A percentile compares a stretch with the other conserved stretches of the same genome.
These are phyloP conservation scores for Psilocybe cyanescens DNA, from an alignment of 768 basidiomycete species.

Conservation along the genomic window DNA sequence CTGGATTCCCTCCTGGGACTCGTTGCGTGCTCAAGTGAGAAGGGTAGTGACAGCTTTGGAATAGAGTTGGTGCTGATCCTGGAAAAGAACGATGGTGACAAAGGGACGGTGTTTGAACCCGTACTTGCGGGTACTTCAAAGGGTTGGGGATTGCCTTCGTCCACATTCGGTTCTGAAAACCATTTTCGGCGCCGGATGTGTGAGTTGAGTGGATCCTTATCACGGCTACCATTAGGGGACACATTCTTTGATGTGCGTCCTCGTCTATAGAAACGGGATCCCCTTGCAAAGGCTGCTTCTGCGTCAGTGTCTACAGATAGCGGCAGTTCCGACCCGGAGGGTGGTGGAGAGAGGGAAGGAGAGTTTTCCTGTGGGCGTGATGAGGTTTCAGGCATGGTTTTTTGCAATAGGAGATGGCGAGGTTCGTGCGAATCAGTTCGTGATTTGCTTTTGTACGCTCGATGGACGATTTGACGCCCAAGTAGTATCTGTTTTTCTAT, in stretches of 20 bases:
- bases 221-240: slow-evolving; percentile 30
- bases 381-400: slow-evolving; percentile 13
- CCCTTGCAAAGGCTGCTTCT: slow-evolving; percentile 68
- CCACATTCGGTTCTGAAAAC: slow-evolving; percentile 40
- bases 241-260: slow-evolving; percentile 39
- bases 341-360: slow-evolving; percentile 35
- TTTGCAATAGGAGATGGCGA: slow-evolving; percentile 26
- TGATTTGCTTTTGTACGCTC: slow-evolving; percentile 44
- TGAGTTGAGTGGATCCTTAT: slow-evolving; percentile 42
- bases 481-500: slow-evolving; percentile 83
- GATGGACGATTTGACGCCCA: slow-evolving; percentile 76
- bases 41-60: slow-evolving; percentile 42
- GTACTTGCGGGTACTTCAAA: slow-evolving; percentile 10
- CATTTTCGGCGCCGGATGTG: slow-evolving; percentile 51
- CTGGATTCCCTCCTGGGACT: slow-evolving; percentile 25
- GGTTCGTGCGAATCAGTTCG: slow-evolving; percentile 20
- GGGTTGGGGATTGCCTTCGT: slow-evolving; percentile 5
- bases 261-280: slow-evolving; percentile 57
- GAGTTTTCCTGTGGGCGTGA: slow-evolving; percentile 16
- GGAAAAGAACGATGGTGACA: slow-evolving; percentile 38
- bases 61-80: slow-evolving; percentile 49
- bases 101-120: slow-evolving; percentile 1
- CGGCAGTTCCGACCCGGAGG: slow-evolving; percentile 52
- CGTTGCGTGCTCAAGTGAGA: slow-evolving; percentile 28
- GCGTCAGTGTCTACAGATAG: slow-evolving; percentile 81